Base-by-base conservation (phyloP, 1,284 basidiomycete species). In the Sporisorium scitamineum region DNA sequence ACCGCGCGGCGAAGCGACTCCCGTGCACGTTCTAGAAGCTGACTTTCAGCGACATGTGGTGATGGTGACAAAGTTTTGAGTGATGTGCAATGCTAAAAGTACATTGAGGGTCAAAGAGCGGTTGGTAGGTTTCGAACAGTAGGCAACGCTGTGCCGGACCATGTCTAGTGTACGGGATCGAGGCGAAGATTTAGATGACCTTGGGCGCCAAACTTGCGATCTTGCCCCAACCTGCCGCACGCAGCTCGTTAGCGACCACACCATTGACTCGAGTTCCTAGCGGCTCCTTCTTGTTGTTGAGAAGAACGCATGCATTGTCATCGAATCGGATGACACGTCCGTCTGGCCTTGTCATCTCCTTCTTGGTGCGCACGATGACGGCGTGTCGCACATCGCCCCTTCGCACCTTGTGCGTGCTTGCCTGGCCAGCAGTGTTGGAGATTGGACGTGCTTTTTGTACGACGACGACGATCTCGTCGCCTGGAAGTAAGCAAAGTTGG, bases 241-340 rank as follows among this genome's bases (percentile, higher is more conserved):
- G 89, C 82, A 98, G 86, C 83, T 97, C 95, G 5, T 92, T 92
- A 68, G 93, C 94, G 20, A 98, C 95, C 42, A 96, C 92, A 0
- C 96, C 95, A 81, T 92, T 93, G 74, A 99, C 94, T 80, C 96
- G 90, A 65, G 95, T 97, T 8, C 95, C 96, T 69, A 98, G 86
- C 91, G 98, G 94, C 87, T 99, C 96, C 79, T 92, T 91, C 88
- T 97, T 98, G 88, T 94, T 94, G 87, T 99, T 99, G 69, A 99
- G 87, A 31, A 99, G 87, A 1, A 99, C 95, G 34, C 92, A 95
- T 0, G 97, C 97, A 84, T 98, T 98, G 89, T 99, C 97, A 87
- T 99, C 97, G 87, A 99, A 99, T 54, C 94, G 90, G 81, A 95
- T 89, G 75, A 90, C 88, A 14, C 93, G 89, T 5, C 94, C 95